Evolutionary conservation across 768 basidiomycete genomes (phyloP), one percentile per base, ranked within the genome.

Genomic region (Pleurotus djamor): DNA sequence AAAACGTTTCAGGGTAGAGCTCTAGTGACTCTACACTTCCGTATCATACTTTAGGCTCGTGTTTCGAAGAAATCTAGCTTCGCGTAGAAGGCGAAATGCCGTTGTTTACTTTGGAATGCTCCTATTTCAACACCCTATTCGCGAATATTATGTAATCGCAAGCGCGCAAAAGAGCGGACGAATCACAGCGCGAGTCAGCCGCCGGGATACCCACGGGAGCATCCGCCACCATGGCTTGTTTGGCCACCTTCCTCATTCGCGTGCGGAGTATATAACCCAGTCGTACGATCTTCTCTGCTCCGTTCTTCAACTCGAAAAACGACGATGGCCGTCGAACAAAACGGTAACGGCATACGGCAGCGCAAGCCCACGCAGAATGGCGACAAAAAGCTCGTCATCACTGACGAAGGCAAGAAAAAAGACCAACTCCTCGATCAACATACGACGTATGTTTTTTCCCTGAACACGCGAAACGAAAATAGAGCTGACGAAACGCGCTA

Each of bases 361-460:
- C 57, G 57, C 13, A 58, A 48, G 43, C 14, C 47, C 16, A 69
- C 69, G 10, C 61, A 56, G 10, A 60, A 51, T 12, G 50, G 37
- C 32, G 21, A 68, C 8, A 56, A 63, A 14, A 78, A 73, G 43
- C 48, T 80, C 16, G 70, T 74, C 43, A 72, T 85, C 44, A 85
- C 88, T 0, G 87, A 89, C 36, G 84, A 87, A 65, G 94, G 94
- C 44, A 85, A 82, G 60, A 86, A 86, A 71, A 76, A 78, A 9
- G 94, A 96, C 77, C 80, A 83, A 57, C 76, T 85, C 45, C 78
- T 96, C 52, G 91, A 93, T 71, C 77, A 82, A 60, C 91, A 92
- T 68, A 78, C 81, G 55, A 72, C 72, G 85, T 89, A 66, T 55
- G 81, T 71, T 35, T n/a, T 28, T 28, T 28, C 21, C 21, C 21